phyloP scores from a whole-genome alignment of 2,329 filamentous ascomycete species.

The Aspergillus glaucus region DNA sequence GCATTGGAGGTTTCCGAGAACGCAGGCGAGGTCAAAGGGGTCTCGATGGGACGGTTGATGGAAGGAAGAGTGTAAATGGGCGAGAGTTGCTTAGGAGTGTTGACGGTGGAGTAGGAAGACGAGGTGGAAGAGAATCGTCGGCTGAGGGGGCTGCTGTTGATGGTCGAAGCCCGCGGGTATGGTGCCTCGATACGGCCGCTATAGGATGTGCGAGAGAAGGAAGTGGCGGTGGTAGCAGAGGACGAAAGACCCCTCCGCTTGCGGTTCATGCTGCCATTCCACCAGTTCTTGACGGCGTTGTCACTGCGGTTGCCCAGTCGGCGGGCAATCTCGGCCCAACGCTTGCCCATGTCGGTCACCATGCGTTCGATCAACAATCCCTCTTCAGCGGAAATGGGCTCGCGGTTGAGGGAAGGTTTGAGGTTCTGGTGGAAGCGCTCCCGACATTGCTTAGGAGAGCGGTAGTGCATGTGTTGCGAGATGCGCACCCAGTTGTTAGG shows the following conservation, averaged over 20 bases:
- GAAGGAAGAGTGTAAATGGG: constrained; percentile 35
- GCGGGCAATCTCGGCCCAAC: constrained; percentile 89
- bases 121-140: constrained; percentile 23
- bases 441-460: constrained; percentile 89
- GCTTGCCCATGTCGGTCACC: constrained; percentile 72
- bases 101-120: constrained; percentile 6
- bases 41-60: constrained; percentile 42
- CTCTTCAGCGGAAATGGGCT: constrained; percentile 66
- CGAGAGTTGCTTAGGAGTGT: constrained; percentile 25
- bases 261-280: constrained; percentile 88
- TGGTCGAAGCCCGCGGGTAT: constrained; percentile 28
- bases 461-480: constrained; percentile 64
- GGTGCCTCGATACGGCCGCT: constrained; percentile 34
- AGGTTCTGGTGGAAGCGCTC: constrained; percentile 93
- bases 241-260: constrained; percentile 48
- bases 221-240: constrained; percentile 27
- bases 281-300: constrained; percentile 97
- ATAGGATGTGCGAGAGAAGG: constrained; percentile 24
- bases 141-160: constrained; percentile 17
- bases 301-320: constrained; percentile 78
- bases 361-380: constrained; percentile 68
- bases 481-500: constrained; percentile 88
- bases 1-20: constrained; percentile 57
- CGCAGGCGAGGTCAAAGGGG: constrained; percentile 58
- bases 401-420: constrained; percentile 67